Base-by-base conservation (phyloP, 306 rosid genomes). In the Lagenaria siceraria region DNA sequence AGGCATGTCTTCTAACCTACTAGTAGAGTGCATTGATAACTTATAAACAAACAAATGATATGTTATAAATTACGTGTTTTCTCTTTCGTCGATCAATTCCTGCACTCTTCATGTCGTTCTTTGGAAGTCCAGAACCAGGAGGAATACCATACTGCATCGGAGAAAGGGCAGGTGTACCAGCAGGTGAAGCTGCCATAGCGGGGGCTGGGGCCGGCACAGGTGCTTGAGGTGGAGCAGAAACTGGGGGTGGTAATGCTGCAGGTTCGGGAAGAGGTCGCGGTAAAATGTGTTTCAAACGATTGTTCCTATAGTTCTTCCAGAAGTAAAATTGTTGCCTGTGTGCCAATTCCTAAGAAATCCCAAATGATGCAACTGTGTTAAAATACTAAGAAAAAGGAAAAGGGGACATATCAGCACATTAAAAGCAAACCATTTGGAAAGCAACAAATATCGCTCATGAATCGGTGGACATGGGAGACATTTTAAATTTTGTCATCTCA, bases 271-370 rank as follows among this genome's bases (percentile, higher is more conserved):
- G 91, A 56, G 97, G 72, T 80, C 90, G 88, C 3, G 97, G 97
- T 66, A 92, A 83, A 78, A 95, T 89, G 85, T 95, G 99, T 79
- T 95, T 95, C 64, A 95, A 83, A 58, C 97, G 87, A 75, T 92
- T 95, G 89, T 88, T 90, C 81, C 99, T 80, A 48, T 95, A 95
- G 82, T 95, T 95, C 91, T 92, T 95, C 99, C 99, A 95, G 84
- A 85, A 95, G 84, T 92, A 95, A 82, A 95, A 95, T 80, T 95
- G 99, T 82, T 95, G 99, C 79, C 99, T 85, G 77, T 95, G 99
- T 19, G 92, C 89, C 84, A 95, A 84, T 85, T 95, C 97, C 99
- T 95, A 75, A 52, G 82, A 81, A 48, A 74, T 52, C 63, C 51
- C 73, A 58, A 54, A 43, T 33, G 24, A 8, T 19, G 19, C 29